A percentile compares a stretch with the other conserved stretches of the same genome.
These are phyloP conservation scores for Apiospora phragmitis DNA, from an alignment of 2,329 filamentous ascomycete species.

Conservation along the genomic window DNA sequence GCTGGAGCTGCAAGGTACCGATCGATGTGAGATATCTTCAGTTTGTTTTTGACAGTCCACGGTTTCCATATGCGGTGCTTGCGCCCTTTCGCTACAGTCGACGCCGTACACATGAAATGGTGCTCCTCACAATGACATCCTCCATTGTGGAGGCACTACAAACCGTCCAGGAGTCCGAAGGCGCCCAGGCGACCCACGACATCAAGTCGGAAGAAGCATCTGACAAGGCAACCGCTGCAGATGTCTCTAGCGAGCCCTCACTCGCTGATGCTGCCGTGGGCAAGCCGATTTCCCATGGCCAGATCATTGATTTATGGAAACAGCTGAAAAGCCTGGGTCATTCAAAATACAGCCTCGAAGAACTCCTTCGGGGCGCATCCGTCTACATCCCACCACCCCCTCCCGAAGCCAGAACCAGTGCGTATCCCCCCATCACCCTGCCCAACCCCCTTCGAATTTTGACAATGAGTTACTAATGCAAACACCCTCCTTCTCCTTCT, in stretches of 20 bases:
- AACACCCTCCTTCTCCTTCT: background rate
- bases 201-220: conserved; percentile 6
- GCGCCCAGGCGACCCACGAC: conserved; percentile 11
- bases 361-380: conserved; percentile 68
- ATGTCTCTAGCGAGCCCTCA: conserved; percentile 44
- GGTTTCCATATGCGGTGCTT: background rate
- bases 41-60: no score
- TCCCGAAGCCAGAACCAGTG: conserved; percentile 76
- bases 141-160: conserved; percentile 64
- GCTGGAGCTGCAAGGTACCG: background rate
- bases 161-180: conserved; percentile 28
- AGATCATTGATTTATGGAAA: conserved; percentile 65
- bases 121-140: conserved; percentile 74
- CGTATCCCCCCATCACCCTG: conserved; percentile 27
- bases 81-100: background rate
- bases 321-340: conserved; percentile 41
- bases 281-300: conserved; percentile 70
- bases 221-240: conserved; percentile 47
- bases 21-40: background rate
- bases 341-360: conserved; percentile 58
- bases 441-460: conserved; percentile 4
- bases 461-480: conserved; percentile 14
- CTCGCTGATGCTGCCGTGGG: conserved; percentile 55
- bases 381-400: conserved; percentile 80
- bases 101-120: conserved; percentile 51